phyloP scores from a whole-genome alignment of 139 green algal genomes.

The Chlamydomonas sp. region DNA sequence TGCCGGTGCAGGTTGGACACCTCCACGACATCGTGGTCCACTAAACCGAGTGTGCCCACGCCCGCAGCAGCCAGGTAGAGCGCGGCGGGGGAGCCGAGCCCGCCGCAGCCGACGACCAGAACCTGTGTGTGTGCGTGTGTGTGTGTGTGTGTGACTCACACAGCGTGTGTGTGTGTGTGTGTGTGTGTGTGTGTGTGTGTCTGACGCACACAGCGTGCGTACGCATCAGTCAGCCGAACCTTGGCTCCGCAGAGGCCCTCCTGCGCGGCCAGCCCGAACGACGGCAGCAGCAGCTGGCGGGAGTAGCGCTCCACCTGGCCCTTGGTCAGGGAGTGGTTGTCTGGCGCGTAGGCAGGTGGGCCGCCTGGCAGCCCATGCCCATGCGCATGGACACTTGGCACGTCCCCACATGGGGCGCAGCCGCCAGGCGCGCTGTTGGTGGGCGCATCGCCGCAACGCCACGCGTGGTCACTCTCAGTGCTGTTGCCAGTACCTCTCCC shows the following conservation, averaged over 20 bases:
- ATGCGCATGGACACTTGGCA: not conserved
- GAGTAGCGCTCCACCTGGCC: slow-evolving; percentile 70
- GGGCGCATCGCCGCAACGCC: too few relatives aligned
- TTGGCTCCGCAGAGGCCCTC: slow-evolving; percentile 43
- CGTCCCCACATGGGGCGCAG: not conserved
- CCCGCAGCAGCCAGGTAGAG: slow-evolving; percentile 84
- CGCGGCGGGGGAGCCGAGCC: slow-evolving; percentile 73
- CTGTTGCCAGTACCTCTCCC: too few relatives aligned
- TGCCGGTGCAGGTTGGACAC: slow-evolving; percentile 80
- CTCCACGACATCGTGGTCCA: slow-evolving; percentile 79
- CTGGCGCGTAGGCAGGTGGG: too few relatives aligned
- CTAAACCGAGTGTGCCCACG: slow-evolving; percentile 66
- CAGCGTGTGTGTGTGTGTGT: too few relatives aligned
- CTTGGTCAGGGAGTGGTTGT: slow-evolving; percentile 48
- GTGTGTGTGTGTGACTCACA: too few relatives aligned
- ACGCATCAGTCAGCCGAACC: too few relatives aligned
- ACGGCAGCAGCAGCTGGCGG: slow-evolving; percentile 75
- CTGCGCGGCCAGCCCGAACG: slow-evolving; percentile 73
- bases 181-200: too few relatives aligned
- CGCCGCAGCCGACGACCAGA: slow-evolving; percentile 81
- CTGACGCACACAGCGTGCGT: too few relatives aligned
- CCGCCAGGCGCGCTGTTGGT: too few relatives aligned
- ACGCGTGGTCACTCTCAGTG: too few relatives aligned
- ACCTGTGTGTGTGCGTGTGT: too few relatives aligned
- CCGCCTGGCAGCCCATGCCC: not conserved